Evolutionary conservation across 2,329 filamentous ascomycete species (phyloP), one percentile per base, ranked within the genome.

Genomic region (Fusarium robinianum): DNA sequence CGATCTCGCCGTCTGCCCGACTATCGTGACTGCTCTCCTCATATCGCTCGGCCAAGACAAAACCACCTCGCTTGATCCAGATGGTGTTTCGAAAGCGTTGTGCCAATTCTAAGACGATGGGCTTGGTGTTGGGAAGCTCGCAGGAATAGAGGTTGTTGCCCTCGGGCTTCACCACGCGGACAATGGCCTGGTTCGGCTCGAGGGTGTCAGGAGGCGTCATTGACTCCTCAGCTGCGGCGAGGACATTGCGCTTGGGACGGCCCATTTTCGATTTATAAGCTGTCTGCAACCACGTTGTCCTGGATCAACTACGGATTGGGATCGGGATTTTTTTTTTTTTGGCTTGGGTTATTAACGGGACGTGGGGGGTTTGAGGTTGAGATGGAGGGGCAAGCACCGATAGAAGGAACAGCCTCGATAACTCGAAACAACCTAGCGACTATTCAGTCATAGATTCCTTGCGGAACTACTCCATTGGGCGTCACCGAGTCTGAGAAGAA

Each of bases 71-170:
- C 69, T 88, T 91, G 67, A 97, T 87, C 88, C 90, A 97, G 53
- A 97, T 89, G 3, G 89, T 94, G 54, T 89, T 94, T 49, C 92
- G 87, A 66, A 97, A 96, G 26, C 84, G 83, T 17, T 89, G 75
- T 8, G 88, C 86, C 14, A 99, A 81, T 73, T 96, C 90, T 15
- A 90, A 85, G 12, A 95, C 73, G 25, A 92, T 69, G 6, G 77
- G 72, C 60, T 83, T 79, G 46, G 80, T 78, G 58, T 77, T 76
- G 16, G 91, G 83, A 19, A 91, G 73, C 63, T 85, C 78, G 63
- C 92, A 89, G 29, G 80, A 80, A 75, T 95, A 97, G 27, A 95
- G 76, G 67, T 88, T 95, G 72, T 96, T 96, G 56, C 92, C 92
- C 57, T 90, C 86, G 29, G 87, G 87, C 67, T 88, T 88, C 63